Evolutionary conservation across 148 eudicot species (phyloP), one percentile per base, ranked within the genome.

Genomic region (Bassia scoparia): DNA sequence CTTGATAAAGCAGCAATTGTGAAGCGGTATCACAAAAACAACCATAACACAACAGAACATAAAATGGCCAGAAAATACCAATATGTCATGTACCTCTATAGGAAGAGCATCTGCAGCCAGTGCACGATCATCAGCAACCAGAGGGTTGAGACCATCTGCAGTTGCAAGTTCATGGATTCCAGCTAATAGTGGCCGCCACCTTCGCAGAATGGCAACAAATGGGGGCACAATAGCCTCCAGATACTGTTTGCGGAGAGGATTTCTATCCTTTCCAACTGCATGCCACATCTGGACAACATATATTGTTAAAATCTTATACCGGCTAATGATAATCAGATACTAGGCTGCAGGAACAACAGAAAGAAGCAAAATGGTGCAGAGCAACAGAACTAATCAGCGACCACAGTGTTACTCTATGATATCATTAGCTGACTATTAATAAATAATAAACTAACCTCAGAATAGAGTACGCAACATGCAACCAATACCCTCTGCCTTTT

Each of bases 401-500:
- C 71, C 31, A 37, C 61, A 68, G 75, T 65, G 5, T 66, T 27
- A 60, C 43, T 37, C 46, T 15, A 55, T 37, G 18, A 46, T 31
- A 65, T 44, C 9, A 52, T 61, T 13, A 74, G 54, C 60, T 33
- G 29, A 63, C 43, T 18, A 9, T 18, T 13, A 63, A 33, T 74
- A 79, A 63, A 78, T 13, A 63, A 33, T 74, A 79, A 63, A 78
- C 89, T 85, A 68, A 95, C 99, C 97, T 96, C 99, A 53, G 99
- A 90, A 87, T 88, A 96, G 18, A 96, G 87, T 71, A 92, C 85
- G 67, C 94, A 92, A 24, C 90, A 90, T 64, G 99, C 91, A 78
- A 90, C 99, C 85, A 96, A 78, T 48, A 96, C 99, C 84, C 99
- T 83, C 86, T 96, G 99, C 76, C 99, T 82, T 84, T 88, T 96